phyloP scores from a whole-genome alignment of 371 early-diverging fungal species.

The Blakeslea trispora region DNA sequence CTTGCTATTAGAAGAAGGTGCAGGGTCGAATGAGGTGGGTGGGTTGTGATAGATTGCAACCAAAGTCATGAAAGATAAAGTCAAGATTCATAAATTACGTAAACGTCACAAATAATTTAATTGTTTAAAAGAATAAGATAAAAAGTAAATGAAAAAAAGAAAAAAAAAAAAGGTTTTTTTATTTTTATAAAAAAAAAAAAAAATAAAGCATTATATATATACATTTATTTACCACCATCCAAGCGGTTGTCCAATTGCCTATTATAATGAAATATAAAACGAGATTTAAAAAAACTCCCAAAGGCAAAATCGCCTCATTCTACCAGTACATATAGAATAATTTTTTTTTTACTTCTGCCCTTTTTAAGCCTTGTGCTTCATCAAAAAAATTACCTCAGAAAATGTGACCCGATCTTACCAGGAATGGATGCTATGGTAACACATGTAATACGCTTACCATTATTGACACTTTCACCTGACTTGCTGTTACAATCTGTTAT shows the following conservation, averaged over 20 bases:
- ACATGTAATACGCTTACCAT: neutral
- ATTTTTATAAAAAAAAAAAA: slow-evolving; percentile 6
- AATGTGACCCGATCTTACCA: slow-evolving; percentile 12
- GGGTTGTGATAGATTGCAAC: slow-evolving; percentile 27
- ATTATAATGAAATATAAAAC: too few species aligned
- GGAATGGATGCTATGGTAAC: slow-evolving; percentile 1
- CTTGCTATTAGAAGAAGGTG: slow-evolving; percentile 16
- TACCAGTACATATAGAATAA: too few species aligned
- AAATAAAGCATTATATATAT: neutral
- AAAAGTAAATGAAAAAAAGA: slow-evolving; percentile 8
- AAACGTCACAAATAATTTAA: too few species aligned
- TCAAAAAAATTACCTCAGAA: slow-evolving; percentile 7
- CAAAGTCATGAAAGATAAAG: slow-evolving; percentile 20
- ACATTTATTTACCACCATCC: too few species aligned
- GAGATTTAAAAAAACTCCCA: slow-evolving; percentile 8
- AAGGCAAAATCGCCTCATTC: slow-evolving; percentile 23
- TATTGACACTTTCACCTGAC: slow-evolving; percentile 1
- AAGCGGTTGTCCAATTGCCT: slow-evolving; percentile 6
- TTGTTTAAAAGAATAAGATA: slow-evolving; percentile 3
- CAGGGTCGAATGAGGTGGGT: slow-evolving; percentile 2
- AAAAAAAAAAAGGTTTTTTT: too few species aligned
- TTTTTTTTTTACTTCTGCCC: slow-evolving; percentile 1
- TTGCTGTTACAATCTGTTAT: neutral
- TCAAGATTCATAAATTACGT: slow-evolving; percentile 21
- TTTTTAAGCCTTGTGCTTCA: slow-evolving; percentile 6